Base-by-base conservation (phyloP, 371 early-diverging fungal species). In the Mortierella sp. region DNA sequence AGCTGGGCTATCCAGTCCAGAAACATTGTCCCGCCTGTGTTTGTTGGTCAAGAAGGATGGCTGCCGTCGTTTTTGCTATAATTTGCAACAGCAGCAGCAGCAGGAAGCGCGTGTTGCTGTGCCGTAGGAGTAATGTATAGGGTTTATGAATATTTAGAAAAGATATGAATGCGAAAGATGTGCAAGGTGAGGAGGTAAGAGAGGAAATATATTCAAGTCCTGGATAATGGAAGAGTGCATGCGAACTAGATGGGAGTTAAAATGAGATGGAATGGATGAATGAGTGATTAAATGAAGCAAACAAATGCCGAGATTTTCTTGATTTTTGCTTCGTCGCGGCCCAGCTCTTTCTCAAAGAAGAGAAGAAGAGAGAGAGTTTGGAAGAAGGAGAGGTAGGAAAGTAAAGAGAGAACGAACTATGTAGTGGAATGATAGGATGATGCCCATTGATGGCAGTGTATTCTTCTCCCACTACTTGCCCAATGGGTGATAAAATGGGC, bases 1-100 rank as follows among this genome's bases (percentile, higher is more conserved):
- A 93, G 87, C 81, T 90, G 89, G 55, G 87, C 85, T 68, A 91
- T 91, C 85, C 91, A 89, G 70, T 90, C 90, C 74, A 92, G 75
- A 84, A 93, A 93, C 93, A 93, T 94, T 49, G 29, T 42, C 42
- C 65, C 40, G 42, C 54, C 23, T 54, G 29, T 15, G 26, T 13
- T 55, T 49, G 17, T 62, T 51, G 40, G 62, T 53, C 57, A 4
- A 22, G 26, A 57, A 34, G 35, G 57, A 35, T 35, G 22, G 12
- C 34, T 2, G 19, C 13, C 57, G 31, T 31, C 57, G 31, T 57
- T n/a, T 57, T 22, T 19, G 35, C 2, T 17, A 22, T 22, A 34
- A 47, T n/a, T 47, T 47, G n/a, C 47, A 47, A n/a, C 47, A 47
- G n/a, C 47, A 47, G 47, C 40, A 15, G 40, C 47, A 31, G 32